phyloP scores from a whole-genome alignment of 139 green algal genomes.

The Deuterostichococcus epilithicus region DNA sequence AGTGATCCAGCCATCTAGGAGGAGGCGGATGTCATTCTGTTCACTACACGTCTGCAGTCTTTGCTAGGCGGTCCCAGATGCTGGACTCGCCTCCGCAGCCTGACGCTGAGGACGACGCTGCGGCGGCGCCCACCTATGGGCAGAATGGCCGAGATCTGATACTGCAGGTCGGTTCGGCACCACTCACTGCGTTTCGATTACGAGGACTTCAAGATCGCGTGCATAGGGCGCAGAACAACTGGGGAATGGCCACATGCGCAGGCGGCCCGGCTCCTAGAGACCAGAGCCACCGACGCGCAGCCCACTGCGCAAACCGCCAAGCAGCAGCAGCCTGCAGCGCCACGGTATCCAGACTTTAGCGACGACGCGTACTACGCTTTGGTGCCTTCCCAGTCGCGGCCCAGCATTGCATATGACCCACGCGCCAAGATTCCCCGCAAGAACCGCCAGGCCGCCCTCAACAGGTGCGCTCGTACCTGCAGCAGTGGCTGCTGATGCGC shows the following conservation, averaged over 20 bases:
- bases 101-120: too few relatives aligned
- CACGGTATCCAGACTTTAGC: background rate
- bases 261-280: background rate
- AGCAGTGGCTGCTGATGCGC: too few relatives aligned
- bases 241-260: too few relatives aligned
- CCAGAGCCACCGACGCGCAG: background rate
- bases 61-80: too few relatives aligned
- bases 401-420: background rate
- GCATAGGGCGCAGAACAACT: too few relatives aligned
- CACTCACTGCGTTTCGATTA: too few relatives aligned
- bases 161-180: background rate
- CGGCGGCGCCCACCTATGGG: background rate
- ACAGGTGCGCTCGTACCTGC: background rate
- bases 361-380: background rate
- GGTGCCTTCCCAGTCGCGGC: background rate
- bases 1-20: too few relatives aligned
- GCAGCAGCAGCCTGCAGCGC: background rate
- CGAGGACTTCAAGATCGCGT: too few relatives aligned
- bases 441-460: background rate
- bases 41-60: too few relatives aligned
- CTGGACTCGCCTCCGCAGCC: too few relatives aligned
- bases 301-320: background rate
- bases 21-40: too few relatives aligned
- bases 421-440: background rate
- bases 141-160: background rate